A percentile compares a stretch with the other conserved stretches of the same genome.
phyloP scores from a whole-genome alignment of 1,284 basidiomycete genomes.

The Volvariella volvacea region DNA sequence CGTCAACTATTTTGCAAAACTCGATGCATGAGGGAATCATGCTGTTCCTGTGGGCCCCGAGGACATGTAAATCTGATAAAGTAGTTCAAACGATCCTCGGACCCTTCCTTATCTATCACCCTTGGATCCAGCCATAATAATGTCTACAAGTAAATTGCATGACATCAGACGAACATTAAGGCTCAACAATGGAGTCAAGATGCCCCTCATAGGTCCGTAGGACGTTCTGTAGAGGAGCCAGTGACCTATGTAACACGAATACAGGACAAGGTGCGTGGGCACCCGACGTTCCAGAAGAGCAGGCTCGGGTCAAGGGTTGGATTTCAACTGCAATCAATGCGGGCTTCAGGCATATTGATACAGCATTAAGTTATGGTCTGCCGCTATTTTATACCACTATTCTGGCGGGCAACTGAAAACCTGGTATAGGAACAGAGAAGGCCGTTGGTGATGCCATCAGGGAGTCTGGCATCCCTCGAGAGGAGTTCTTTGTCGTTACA shows the following conservation, averaged over 20 bases:
- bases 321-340: conserved; percentile 21
- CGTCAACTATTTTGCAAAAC: too few relatives aligned
- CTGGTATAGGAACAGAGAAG: conserved; percentile 30
- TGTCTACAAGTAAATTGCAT: too few relatives aligned
- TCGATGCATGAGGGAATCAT: too few relatives aligned
- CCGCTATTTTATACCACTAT: not conserved
- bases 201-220: conserved; percentile 21
- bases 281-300: conserved; percentile 14
- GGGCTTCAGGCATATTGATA: conserved; percentile 30
- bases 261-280: conserved; percentile 20
- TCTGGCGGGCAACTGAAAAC: not conserved
- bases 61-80: too few relatives aligned
- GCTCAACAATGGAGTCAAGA: conserved; percentile 20
- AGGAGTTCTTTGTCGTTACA: conserved; percentile 45
- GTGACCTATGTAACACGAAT: not conserved
- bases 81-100: too few relatives aligned
- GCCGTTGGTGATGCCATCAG: conserved; percentile 43
- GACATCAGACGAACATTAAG: conserved; percentile 8
- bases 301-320: conserved; percentile 19
- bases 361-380: conserved; percentile 24
- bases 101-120: too few relatives aligned
- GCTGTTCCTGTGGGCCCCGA: too few relatives aligned
- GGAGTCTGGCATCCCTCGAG: conserved; percentile 36
- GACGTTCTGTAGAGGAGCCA: not conserved
- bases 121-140: too few relatives aligned